Percentiles rank a stretch among this genome's conserved stretches.
Conservation (phyloP, 306 rosid genomes). For the Alnus rubra region DNA sequence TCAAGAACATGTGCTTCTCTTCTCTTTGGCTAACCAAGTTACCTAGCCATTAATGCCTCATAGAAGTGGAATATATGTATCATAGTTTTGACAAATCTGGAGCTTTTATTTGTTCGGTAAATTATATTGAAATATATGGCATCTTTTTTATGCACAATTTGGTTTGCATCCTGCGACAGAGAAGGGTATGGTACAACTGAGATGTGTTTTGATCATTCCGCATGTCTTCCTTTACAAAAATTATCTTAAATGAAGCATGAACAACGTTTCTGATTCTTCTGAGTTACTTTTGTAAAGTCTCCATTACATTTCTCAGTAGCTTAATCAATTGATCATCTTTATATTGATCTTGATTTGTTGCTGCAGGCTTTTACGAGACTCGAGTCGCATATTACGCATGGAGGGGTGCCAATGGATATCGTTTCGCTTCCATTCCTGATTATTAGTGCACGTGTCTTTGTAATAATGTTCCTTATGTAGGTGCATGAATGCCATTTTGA, state of each 20-base stretch:
- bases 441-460: slow-evolving; percentile 42
- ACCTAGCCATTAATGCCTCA: too few species aligned
- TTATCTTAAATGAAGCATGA: slow-evolving; percentile 11
- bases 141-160: neutral
- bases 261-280: slow-evolving; percentile 1
- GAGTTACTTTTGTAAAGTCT: slow-evolving; percentile 1
- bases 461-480: neutral
- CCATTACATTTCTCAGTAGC: slow-evolving; percentile 6
- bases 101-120: too few species aligned
- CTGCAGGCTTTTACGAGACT: slow-evolving; percentile 91
- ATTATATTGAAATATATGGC: too few species aligned
- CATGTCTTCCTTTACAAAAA: neutral
- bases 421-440: slow-evolving; percentile 87
- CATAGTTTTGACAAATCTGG: too few species aligned
- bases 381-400: slow-evolving; percentile 89
- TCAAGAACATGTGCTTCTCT: too few species aligned
- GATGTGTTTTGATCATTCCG: neutral
- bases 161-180: neutral
- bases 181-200: neutral
- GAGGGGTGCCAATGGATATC: slow-evolving; percentile 89
- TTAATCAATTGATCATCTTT: neutral
- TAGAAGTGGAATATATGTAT: too few species aligned
- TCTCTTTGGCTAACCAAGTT: too few species aligned
- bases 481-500: neutral
- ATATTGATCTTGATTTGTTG: slow-evolving; percentile 21